Evolutionary conservation across 768 basidiomycete species (phyloP), one percentile per base, ranked within the genome.

Genomic region (Tulasnella sp.): DNA sequence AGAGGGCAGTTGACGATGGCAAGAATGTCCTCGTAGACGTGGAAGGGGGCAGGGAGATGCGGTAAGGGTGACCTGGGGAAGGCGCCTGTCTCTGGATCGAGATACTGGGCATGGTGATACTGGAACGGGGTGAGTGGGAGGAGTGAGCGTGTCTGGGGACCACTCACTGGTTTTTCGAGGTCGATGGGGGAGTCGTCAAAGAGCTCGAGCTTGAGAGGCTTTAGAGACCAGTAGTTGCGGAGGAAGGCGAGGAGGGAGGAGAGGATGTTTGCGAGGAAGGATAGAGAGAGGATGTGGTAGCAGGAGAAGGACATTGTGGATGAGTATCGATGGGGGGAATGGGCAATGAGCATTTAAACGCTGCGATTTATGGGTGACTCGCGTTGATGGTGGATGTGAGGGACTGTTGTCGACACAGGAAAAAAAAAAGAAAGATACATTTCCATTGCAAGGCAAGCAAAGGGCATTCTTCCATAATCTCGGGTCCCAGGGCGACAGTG

Each of bases 11-110:
- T 61, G 49, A 51, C 60, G 8, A 60, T 32, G 25, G 31, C 60
- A 27, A 61, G 43, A 15, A 56, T 34, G 2, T 42, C 43, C 39
- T 61, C 60, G 34, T 31, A 61, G 23, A 27, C 36, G 31, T 34
- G 21, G 35, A 40, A 60, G 1, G 36, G 46, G 21, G 46, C 21
- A 42, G 60, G 48, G 9, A 61, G 49, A 36, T 50, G 60, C 19
- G 32, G 37, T 17, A 50, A 17, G 23, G 46, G 46, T 3, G 29
- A 17, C 11, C 43, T 40, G 6, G 60, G 60, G 35, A 59, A 40
- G 29, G 57, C 62, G 59, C 60, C 60, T 17, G 60, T 61, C 29
- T 32, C 35, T 17, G 34, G 23, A 23, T 53, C 42, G 27, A 59
- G 34, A 39, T 61, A 45, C 17, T 27, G 32, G 9, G 23, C 43